phyloP scores from a whole-genome alignment of 805 yeast species.

The Yarrowia phangngaensis region DNA sequence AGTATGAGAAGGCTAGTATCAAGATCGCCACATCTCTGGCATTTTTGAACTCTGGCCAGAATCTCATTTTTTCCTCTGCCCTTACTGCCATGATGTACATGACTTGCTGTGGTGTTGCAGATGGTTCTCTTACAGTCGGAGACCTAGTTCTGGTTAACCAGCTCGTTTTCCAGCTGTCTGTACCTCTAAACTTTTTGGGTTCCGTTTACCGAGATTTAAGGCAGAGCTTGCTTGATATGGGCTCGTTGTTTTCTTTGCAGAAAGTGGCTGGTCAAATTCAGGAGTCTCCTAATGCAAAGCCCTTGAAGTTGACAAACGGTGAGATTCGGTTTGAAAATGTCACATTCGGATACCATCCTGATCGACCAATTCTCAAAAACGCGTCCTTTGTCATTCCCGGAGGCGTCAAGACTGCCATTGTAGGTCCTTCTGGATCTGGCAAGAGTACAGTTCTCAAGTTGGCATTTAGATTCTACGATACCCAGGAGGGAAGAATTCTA shows the following conservation, averaged over 20 bases:
- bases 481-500: slow-evolving; percentile 66
- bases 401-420: slow-evolving; percentile 87
- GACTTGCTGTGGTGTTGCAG: slow-evolving; percentile 92
- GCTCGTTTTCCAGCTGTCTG: slow-evolving; percentile 90
- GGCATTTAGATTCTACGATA: slow-evolving; percentile 87
- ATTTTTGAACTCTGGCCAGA: slow-evolving; percentile 72
- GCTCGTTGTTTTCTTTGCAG: slow-evolving; percentile 81
- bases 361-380: slow-evolving; percentile 76
- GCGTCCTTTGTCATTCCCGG: slow-evolving; percentile 84
- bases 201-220: slow-evolving; percentile 93
- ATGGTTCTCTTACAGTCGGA: slow-evolving; percentile 82
- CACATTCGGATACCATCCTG: slow-evolving; percentile 86
- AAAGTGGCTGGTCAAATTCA: slow-evolving; percentile 63
- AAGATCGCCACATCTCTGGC: slow-evolving; percentile 76
- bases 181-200: slow-evolving; percentile 90
- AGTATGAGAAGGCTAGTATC: slow-evolving; percentile 66
- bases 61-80: slow-evolving; percentile 75
- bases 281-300: slow-evolving; percentile 60
- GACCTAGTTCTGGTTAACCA: slow-evolving; percentile 93
- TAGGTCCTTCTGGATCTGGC: slow-evolving; percentile 96
- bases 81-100: slow-evolving; percentile 96
- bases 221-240: slow-evolving; percentile 94
- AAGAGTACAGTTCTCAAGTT: slow-evolving; percentile 83
- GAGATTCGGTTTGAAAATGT: slow-evolving; percentile 88
- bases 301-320: slow-evolving; percentile 60